Evolutionary conservation across 2,329 filamentous ascomycete genomes (phyloP).

Genomic region (Scleromitrula shiraiana): DNA sequence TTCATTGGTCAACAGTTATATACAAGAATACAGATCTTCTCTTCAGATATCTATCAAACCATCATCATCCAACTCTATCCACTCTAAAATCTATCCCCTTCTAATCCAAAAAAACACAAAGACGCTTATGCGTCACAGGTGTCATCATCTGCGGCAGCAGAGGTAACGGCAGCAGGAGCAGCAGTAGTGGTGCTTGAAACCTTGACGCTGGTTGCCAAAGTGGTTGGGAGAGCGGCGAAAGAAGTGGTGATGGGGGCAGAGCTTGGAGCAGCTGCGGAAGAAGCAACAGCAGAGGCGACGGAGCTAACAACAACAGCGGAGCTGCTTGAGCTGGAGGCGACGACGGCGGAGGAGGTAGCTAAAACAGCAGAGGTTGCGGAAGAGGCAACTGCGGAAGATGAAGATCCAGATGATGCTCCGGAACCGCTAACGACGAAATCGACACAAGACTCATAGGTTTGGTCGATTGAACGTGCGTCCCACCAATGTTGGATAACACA

Average conservation of each 20-base stretch:
- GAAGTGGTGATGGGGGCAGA: not conserved
- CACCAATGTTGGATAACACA: constrained; percentile 46
- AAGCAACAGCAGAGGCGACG: not conserved
- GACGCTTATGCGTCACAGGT: constrained; percentile 3
- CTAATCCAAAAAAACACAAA: too few species aligned
- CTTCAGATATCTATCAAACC: too few species aligned
- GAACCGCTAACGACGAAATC: constrained; percentile 35
- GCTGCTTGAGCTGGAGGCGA: not conserved
- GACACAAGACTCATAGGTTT: constrained; percentile 50
- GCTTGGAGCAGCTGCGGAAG: not conserved
- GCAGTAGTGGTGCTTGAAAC: not conserved
- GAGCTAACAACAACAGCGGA: not conserved
- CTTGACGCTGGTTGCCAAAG: not conserved
- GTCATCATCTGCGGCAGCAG: not conserved
- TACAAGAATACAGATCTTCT: too few species aligned
- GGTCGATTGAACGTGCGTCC: constrained; percentile 40
- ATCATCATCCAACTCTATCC: too few species aligned
- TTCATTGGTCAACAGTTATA: too few species aligned
- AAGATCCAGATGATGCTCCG: not conserved
- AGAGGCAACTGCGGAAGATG: not conserved
- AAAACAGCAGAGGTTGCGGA: not conserved
- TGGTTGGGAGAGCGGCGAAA: constrained; percentile 1
- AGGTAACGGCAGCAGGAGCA: not conserved
- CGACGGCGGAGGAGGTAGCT: not conserved
- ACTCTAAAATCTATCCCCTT: too few species aligned